Evolutionary conservation across 768 basidiomycete genomes (phyloP).

Genomic region (Auricularia heimuer): DNA sequence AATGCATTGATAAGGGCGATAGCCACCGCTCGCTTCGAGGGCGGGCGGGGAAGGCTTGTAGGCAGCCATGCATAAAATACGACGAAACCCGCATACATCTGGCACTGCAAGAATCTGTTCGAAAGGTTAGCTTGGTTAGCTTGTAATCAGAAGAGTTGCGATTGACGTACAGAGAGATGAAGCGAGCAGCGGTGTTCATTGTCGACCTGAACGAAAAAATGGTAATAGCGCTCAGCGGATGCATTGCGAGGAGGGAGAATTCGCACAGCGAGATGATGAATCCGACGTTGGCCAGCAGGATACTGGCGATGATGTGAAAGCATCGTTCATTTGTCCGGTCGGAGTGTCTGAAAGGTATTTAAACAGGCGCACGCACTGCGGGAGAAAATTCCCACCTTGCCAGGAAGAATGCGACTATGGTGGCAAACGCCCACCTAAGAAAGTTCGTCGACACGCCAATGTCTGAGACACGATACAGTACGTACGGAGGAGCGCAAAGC

Average conservation of each 20-base stretch:
- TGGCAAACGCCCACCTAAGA: conserved; percentile 44
- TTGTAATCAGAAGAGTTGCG: background rate
- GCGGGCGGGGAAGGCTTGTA: conserved; percentile 60
- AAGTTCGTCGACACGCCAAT: background rate
- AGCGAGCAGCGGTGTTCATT: conserved; percentile 51
- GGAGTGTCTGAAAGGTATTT: conserved; percentile 42
- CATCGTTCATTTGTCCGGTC: conserved; percentile 64
- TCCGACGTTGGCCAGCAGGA: conserved; percentile 53
- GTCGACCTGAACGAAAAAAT: conserved; percentile 36
- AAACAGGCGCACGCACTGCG: background rate
- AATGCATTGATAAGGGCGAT: conserved; percentile 76
- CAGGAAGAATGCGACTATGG: conserved; percentile 41
- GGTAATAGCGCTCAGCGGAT: conserved; percentile 45
- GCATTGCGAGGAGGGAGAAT: conserved; percentile 3
- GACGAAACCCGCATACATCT: conserved; percentile 64
- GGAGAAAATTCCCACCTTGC: conserved; percentile 31
- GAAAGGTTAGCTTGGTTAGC: background rate
- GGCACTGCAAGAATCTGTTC: conserved; percentile 64
- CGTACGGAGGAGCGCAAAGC: conserved; percentile 61
- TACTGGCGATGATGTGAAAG: conserved; percentile 47
- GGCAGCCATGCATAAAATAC: conserved; percentile 48
- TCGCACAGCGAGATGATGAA: conserved; percentile 48
- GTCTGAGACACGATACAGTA: background rate
- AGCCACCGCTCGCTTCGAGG: conserved; percentile 83
- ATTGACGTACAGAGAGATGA: conserved; percentile 46